Base-by-base conservation (phyloP, 1,284 basidiomycete species). In the Afroboletus lepidellus region DNA sequence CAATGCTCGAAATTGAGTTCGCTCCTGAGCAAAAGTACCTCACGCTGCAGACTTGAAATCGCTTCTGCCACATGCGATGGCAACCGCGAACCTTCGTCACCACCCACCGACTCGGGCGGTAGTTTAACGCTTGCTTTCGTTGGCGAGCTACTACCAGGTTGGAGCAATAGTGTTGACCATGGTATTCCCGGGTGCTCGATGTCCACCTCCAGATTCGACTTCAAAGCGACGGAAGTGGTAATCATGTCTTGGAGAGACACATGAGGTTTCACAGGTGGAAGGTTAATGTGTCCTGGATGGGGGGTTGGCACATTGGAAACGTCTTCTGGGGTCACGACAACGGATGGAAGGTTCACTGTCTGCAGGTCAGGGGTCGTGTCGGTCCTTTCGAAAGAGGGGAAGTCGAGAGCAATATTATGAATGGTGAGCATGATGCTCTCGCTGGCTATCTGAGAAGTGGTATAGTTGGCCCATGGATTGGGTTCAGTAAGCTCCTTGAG, bases 1-100 rank as follows among this genome's bases (percentile, higher is more conserved):
- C 89, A 92, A 21, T 85, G 72, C 70, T 92, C 87, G 53, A 92
- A 89, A 63, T 90, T 90, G 37, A 92, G 79, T 58, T 92, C 88
- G 63, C 84, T 90, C 47, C 84, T 77, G 24, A 92, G 71, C 32
- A 91, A 70, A 7, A 91, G 67, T 3, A 88, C 76, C 61, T 92
- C 87, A 41, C 85, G 77, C 65, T 92, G 90, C 50, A 92, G 70
- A 8, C 74, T 76, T 18, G 83, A 77, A 27, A 92, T 80, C 6
- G 83, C 83, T 53, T 83, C 77, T 15, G 73, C 74, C n/a, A 82
- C 72, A 57, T 80, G 77, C 3, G 69, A 57, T 6, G 81, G 74
- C 11, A 78, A 57, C 21, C 67, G 70, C 29, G 60, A 53, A 18
- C 44, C 48, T 41, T 62, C 60, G 36, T 39, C 24, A 36, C 33